Conservation (phyloP, 1,284 basidiomycete genomes). For the Heterobasidion irregulare region DNA sequence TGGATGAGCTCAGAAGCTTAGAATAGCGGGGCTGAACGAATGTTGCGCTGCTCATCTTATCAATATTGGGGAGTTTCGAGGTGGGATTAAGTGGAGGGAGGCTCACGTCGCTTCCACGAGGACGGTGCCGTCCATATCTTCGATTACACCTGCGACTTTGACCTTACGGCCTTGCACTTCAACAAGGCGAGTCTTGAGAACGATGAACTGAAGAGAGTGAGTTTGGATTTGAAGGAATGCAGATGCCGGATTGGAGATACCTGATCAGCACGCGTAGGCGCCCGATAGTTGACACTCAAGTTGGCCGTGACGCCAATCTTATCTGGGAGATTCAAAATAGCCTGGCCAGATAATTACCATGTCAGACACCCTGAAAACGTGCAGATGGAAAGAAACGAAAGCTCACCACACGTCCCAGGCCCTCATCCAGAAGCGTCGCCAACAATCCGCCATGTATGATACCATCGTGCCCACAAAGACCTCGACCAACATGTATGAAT, state of each 20-base stretch:
- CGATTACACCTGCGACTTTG: slow-evolving; percentile 62
- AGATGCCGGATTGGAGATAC: slow-evolving; percentile 25
- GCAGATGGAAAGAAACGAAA: neutral
- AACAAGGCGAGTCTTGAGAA: slow-evolving; percentile 57
- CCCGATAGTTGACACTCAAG: slow-evolving; percentile 67
- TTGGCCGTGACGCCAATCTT: slow-evolving; percentile 92
- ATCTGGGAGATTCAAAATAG: slow-evolving; percentile 77
- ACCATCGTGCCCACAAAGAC: slow-evolving; percentile 88
- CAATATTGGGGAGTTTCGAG: neutral
- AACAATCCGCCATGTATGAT: slow-evolving; percentile 91
- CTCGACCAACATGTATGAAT: slow-evolving; percentile 78
- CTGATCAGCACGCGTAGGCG: slow-evolving; percentile 82
- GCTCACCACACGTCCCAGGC: slow-evolving; percentile 74
- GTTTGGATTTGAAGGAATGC: neutral
- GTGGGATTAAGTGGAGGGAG: neutral
- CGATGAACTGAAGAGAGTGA: slow-evolving; percentile 45
- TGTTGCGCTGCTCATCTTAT: slow-evolving; percentile 37
- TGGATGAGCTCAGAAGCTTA: slow-evolving; percentile 45
- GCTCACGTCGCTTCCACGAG: slow-evolving; percentile 77
- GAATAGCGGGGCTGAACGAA: slow-evolving; percentile 86
- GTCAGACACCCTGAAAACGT: neutral
- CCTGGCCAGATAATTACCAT: slow-evolving; percentile 32
- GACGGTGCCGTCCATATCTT: slow-evolving; percentile 70
- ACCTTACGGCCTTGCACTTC: slow-evolving; percentile 74
- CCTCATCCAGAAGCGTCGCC: slow-evolving; percentile 87